Percentiles rank a stretch among this genome's conserved stretches.
phyloP scores from a whole-genome alignment of 768 basidiomycete genomes.

The Leccinum ochraceum region DNA sequence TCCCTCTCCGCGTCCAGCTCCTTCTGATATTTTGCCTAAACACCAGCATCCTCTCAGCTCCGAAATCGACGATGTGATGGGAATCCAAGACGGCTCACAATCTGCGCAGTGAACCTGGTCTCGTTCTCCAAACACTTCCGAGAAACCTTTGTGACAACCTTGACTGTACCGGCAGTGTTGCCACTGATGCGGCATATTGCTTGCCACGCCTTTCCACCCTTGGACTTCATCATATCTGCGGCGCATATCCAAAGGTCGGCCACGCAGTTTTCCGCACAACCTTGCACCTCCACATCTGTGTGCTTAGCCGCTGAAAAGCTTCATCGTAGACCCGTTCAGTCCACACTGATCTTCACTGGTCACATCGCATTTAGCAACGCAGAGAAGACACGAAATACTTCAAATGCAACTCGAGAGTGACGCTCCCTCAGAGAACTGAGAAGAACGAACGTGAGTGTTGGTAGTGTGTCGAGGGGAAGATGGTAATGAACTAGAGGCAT shows the following conservation, averaged over 20 bases:
- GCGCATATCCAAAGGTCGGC: conserved; percentile 89
- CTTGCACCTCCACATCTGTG: conserved; percentile 85
- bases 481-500: conserved; percentile 80
- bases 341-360: conserved; percentile 69
- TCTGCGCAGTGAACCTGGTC: conserved; percentile 51
- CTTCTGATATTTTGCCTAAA: conserved; percentile 53
- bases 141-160: conserved; percentile 85
- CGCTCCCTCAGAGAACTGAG: conserved; percentile 76
- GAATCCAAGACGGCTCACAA: conserved; percentile 49
- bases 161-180: conserved; percentile 76
- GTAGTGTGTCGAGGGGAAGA: conserved; percentile 76
- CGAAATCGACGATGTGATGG: neutral
- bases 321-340: conserved; percentile 72
- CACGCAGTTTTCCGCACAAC: conserved; percentile 77
- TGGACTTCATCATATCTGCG: conserved; percentile 63
- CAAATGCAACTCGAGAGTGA: conserved; percentile 86
- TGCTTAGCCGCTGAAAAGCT: conserved; percentile 66
- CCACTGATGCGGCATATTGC: conserved; percentile 70
- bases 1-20: conserved; percentile 72
- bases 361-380: conserved; percentile 75
- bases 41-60: conserved; percentile 2
- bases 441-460: conserved; percentile 70
- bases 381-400: conserved; percentile 86
- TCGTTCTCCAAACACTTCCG: conserved; percentile 68
- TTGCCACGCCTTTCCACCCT: conserved; percentile 79